Percentiles rank a stretch among this genome's conserved stretches.
Evolutionary conservation across 2,329 filamentous ascomycete species (phyloP).

Genomic region (Penicillium capsulatum): DNA sequence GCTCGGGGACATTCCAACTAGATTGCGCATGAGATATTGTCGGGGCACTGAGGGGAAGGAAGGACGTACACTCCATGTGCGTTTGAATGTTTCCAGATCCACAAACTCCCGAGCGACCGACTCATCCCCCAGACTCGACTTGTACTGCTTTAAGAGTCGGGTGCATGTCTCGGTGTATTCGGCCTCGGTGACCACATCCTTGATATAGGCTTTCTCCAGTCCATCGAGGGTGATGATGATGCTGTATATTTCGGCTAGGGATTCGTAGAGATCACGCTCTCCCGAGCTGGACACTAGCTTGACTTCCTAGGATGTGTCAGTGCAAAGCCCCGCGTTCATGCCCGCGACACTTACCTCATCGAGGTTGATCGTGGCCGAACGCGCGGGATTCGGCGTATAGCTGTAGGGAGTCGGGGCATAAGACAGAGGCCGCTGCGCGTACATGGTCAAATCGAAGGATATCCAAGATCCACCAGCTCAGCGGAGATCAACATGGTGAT

Average conservation of each 20-base stretch:
- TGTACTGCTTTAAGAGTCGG: conserved; percentile 91
- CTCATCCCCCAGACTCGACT: conserved; percentile 86
- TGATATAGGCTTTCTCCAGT: conserved; percentile 92
- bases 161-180: conserved; percentile 98
- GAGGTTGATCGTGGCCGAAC: conserved; percentile 86
- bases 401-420: conserved; percentile 89
- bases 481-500: too few species aligned
- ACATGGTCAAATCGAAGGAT: conserved; percentile 36
- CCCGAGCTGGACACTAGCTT: conserved; percentile 81
- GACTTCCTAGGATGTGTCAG: conserved; percentile 63
- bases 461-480: too few species aligned
- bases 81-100: conserved; percentile 85
- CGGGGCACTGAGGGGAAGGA: neutral
- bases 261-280: conserved; percentile 91
- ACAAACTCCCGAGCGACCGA: conserved; percentile 83
- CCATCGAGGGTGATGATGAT: conserved; percentile 95
- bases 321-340: conserved; percentile 2
- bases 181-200: conserved; percentile 84
- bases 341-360: conserved; percentile 65
- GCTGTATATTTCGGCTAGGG: conserved; percentile 93
- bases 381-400: conserved; percentile 78
- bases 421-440: conserved; percentile 57
- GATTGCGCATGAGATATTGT: conserved; percentile 5
- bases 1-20: conserved; percentile 92
- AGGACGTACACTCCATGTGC: conserved; percentile 76